Conservation (phyloP, 2,329 filamentous ascomycete genomes). For the Didymella segeticola region DNA sequence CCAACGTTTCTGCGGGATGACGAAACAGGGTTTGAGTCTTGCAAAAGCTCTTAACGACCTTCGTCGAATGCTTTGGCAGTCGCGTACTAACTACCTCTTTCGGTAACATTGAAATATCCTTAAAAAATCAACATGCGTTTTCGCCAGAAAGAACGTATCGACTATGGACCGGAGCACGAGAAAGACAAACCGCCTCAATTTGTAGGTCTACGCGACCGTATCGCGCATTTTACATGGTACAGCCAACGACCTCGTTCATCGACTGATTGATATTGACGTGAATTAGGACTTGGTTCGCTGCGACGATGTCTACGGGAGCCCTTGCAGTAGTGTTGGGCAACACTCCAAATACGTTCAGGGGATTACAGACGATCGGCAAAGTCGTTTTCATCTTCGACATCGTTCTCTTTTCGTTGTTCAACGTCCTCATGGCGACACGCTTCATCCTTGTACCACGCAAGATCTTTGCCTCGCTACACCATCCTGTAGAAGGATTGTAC, state of each 20-base stretch:
- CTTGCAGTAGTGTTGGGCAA: conserved; percentile 70
- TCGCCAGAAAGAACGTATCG: conserved; percentile 25
- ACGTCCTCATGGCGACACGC: conserved; percentile 61
- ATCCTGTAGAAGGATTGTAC: conserved; percentile 72
- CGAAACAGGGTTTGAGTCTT: conserved; percentile 5
- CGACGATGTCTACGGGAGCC: conserved; percentile 77
- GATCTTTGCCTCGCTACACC: conserved; percentile 63
- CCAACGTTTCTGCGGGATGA: conserved; percentile 12
- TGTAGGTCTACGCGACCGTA: conserved; percentile 32
- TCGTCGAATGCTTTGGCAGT: background rate
- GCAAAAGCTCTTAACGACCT: background rate
- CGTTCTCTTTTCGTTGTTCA: conserved; percentile 66
- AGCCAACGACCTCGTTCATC: background rate
- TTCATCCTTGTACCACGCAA: conserved; percentile 67
- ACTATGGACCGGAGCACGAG: conserved; percentile 16
- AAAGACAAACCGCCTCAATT: conserved; percentile 24
- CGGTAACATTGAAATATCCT: background rate
- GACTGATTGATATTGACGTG: background rate
- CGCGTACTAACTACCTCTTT: background rate
- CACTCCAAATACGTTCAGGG: conserved; percentile 67
- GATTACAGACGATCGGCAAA: conserved; percentile 68
- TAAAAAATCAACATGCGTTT: conserved; percentile 27
- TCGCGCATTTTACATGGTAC: conserved; percentile 37
- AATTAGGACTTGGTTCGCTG: conserved; percentile 64
- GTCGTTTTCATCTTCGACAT: conserved; percentile 74